Evolutionary conservation across 768 basidiomycete genomes (phyloP), one percentile per base, ranked within the genome.

Genomic region (Tricholomella constricta): DNA sequence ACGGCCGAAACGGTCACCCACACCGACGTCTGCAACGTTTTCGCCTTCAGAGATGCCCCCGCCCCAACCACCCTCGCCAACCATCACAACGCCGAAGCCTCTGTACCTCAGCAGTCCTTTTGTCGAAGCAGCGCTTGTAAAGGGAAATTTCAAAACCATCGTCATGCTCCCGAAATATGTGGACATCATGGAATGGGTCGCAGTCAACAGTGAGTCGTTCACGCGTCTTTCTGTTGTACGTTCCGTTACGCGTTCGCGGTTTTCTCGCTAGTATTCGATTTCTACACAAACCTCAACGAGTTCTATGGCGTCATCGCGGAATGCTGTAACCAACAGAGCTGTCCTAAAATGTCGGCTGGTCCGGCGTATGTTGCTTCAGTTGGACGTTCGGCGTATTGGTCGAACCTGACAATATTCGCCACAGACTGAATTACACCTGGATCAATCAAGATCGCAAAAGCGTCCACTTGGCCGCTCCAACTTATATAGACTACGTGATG

Each of bases 401-500:
- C 34, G 22, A 45, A 29, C 14, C 37, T 61, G 42, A 59, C 46
- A 2, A 31, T 12, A 32, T 20, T 40, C 14, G 31, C 31, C 3
- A 10, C 65, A 96, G 93, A 52, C 79, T 98, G 69, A 95, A 88
- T 68, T 98, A 98, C 74, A 94, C 94, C 4, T 99, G 97, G 97
- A 89, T 97, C 63, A 98, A 98, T 71, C 89, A 92, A 66, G 91
- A 89, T 69, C 91, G 92, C 48, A 94, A 94, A 66, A 88, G 85
- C 56, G 90, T 98, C 27, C 84, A 94, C 61, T 78, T 99, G 0
- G 88, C 97, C 15, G 96, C 96, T 12, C 93, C 95, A 4, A 94
- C 93, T 8, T 98, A 98, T 72, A 94, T 98, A 57, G 97, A 98
- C 77, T 98, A 96, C 67, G 96, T 98, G 50, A 94, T 98, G 90